phyloP scores from a whole-genome alignment of 164 flowering plant species.

The Vitis cinerea region DNA sequence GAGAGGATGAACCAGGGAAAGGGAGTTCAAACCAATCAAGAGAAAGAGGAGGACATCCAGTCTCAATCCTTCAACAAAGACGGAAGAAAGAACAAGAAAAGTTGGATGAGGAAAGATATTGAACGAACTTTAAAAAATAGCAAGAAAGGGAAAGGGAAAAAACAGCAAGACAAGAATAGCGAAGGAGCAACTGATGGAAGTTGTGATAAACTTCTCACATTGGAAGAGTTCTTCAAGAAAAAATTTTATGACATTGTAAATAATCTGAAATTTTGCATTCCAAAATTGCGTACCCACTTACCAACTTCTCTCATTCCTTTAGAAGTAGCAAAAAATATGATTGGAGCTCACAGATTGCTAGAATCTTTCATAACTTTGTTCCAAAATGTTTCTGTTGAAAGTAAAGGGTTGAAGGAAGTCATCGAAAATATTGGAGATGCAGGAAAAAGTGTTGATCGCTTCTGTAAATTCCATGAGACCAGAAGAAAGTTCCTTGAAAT shows the following conservation, averaged over 20 bases:
- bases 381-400: too few species aligned
- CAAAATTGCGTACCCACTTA: constrained; percentile 32
- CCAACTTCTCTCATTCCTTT: constrained; percentile 34
- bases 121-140: constrained; percentile 1
- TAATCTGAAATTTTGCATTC: constrained; percentile 17
- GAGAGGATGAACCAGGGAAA: background rate
- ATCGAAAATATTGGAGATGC: background rate
- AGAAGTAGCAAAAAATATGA: constrained; percentile 24
- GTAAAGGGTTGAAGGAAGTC: too few species aligned
- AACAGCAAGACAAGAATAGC: too few species aligned
- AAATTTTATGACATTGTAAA: constrained; percentile 6
- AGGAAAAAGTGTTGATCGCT: background rate
- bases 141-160: background rate
- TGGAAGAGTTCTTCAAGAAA: constrained; percentile 29
- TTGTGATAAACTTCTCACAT: constrained; percentile 12
- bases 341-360: background rate
- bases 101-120: constrained; percentile 3
- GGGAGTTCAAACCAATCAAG: background rate
- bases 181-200: background rate
- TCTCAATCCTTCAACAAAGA: too few species aligned
- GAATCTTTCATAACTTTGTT: too few species aligned
- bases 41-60: background rate
- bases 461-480: background rate
- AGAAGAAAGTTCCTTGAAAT: constrained; percentile 14
- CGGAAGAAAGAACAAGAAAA: background rate